phyloP scores from a whole-genome alignment of 2,329 filamentous ascomycete species.

The Colletotrichum abscissum region DNA sequence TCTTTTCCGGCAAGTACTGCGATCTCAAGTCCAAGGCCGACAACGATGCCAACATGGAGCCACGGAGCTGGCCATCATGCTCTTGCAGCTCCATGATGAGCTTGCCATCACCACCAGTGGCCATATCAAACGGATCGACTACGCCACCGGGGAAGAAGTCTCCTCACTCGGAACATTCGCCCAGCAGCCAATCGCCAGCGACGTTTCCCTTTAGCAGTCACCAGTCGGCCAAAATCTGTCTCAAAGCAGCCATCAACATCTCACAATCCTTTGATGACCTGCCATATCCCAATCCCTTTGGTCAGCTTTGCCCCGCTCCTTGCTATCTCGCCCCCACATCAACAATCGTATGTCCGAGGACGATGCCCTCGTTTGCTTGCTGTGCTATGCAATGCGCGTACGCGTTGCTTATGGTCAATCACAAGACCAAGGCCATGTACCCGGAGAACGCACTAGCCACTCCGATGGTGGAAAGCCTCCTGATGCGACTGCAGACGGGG shows the following conservation, averaged over 20 bases:
- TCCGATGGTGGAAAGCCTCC: constrained; percentile 48
- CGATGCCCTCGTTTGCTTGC: constrained; percentile 57
- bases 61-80: constrained; percentile 48
- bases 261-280: constrained; percentile 56
- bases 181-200: constrained; percentile 26
- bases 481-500: constrained; percentile 53
- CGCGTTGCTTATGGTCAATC: constrained; percentile 54
- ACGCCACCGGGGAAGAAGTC: constrained; percentile 37
- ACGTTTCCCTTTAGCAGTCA: constrained; percentile 57
- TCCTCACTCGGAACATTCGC: constrained; percentile 33
- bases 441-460: constrained; percentile 39
- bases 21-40: constrained; percentile 52
- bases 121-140: constrained; percentile 42
- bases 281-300: constrained; percentile 57
- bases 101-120: constrained; percentile 43
- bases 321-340: constrained; percentile 50
- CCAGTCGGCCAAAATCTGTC: constrained; percentile 60
- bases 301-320: constrained; percentile 46
- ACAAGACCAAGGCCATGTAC: constrained; percentile 52
- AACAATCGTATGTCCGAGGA: constrained; percentile 52
- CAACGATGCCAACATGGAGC: constrained; percentile 41
- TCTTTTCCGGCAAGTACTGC: constrained; percentile 61
- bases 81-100: constrained; percentile 45
- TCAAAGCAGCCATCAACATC: constrained; percentile 60
- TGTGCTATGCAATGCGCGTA: constrained; percentile 60